Percentiles rank a stretch among this genome's conserved stretches.
phyloP scores from a whole-genome alignment of 192 early-diverging fungal genomes.

The Jimgerdemannia lactiflua region DNA sequence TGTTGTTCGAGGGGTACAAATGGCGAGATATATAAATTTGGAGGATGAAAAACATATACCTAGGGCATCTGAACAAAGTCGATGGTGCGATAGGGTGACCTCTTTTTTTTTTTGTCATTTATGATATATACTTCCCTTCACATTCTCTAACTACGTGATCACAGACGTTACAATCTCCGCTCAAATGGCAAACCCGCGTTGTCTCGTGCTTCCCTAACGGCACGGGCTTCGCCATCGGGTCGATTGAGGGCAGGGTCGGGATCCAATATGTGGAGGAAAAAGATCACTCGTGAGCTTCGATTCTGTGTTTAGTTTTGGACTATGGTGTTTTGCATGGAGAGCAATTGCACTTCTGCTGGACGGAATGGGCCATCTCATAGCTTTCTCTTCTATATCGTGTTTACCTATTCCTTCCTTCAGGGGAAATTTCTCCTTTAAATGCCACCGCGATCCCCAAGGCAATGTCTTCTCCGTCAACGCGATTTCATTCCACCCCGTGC shows the following conservation, averaged over 20 bases:
- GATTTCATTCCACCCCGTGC: conserved; percentile 74
- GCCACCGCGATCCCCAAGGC: conserved; percentile 77
- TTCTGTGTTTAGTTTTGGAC: neutral
- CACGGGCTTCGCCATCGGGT: conserved; percentile 86
- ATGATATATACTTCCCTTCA: conserved; percentile 1
- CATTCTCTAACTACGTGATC: neutral
- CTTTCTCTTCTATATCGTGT: neutral
- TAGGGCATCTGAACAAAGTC: too few relatives aligned
- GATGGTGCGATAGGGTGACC: neutral
- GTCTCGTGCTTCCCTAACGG: conserved; percentile 78
- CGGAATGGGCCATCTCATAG: too few relatives aligned
- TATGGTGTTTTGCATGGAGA: neutral
- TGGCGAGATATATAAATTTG: too few relatives aligned
- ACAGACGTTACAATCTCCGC: conserved; percentile 45
- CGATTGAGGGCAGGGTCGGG: conserved; percentile 92
- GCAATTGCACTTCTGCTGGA: neutral
- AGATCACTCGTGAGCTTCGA: conserved; percentile 42
- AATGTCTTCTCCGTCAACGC: conserved; percentile 69
- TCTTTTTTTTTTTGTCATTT: neutral
- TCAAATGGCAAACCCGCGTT: conserved; percentile 84
- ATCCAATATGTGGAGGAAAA: conserved; percentile 93
- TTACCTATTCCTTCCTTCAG: conserved; percentile 24
- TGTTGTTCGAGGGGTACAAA: too few relatives aligned
- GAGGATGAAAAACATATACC: too few relatives aligned
- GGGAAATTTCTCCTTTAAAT: conserved; percentile 90